Conservation (phyloP, 768 basidiomycete species). For the Podaxis pistillaris region DNA sequence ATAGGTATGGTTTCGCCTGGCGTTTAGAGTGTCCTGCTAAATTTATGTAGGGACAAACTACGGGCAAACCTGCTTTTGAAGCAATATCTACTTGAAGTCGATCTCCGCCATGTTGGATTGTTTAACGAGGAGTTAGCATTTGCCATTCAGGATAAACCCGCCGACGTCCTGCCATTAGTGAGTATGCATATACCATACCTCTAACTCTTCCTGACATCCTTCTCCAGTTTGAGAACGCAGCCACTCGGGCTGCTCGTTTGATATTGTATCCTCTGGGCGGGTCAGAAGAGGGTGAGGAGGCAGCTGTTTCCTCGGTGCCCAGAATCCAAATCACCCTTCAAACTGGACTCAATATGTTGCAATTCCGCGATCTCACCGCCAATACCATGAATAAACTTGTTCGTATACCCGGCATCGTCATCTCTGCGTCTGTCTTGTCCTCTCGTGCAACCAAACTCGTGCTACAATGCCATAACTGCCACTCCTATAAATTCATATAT, state of each 20-base stretch:
- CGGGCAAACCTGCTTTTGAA: conserved; percentile 87
- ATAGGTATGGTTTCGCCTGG: conserved; percentile 56
- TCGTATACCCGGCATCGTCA: conserved; percentile 96
- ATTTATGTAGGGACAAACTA: conserved; percentile 68
- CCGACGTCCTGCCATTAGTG: conserved; percentile 86
- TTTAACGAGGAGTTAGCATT: conserved; percentile 96
- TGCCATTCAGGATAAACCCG: conserved; percentile 84
- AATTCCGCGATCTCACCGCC: conserved; percentile 92
- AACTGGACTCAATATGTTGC: conserved; percentile 90
- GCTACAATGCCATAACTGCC: conserved; percentile 90
- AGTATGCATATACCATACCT: conserved; percentile 23
- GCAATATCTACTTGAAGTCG: conserved; percentile 83
- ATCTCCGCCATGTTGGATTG: conserved; percentile 72
- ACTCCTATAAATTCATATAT: conserved; percentile 73
- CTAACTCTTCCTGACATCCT: neutral
- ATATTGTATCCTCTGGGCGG: conserved; percentile 81
- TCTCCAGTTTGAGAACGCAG: conserved; percentile 85
- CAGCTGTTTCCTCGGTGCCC: conserved; percentile 41
- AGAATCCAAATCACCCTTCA: conserved; percentile 85
- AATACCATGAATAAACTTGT: conserved; percentile 95
- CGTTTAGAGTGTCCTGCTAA: conserved; percentile 8
- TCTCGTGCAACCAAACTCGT: conserved; percentile 91
- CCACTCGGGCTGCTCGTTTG: conserved; percentile 77
- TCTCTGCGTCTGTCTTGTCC: conserved; percentile 91
- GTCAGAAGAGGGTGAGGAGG: conserved; percentile 39